Evolutionary conservation across 2,329 filamentous ascomycete genomes (phyloP), one percentile per base, ranked within the genome.

Genomic region (Intubia oerlemansii): DNA sequence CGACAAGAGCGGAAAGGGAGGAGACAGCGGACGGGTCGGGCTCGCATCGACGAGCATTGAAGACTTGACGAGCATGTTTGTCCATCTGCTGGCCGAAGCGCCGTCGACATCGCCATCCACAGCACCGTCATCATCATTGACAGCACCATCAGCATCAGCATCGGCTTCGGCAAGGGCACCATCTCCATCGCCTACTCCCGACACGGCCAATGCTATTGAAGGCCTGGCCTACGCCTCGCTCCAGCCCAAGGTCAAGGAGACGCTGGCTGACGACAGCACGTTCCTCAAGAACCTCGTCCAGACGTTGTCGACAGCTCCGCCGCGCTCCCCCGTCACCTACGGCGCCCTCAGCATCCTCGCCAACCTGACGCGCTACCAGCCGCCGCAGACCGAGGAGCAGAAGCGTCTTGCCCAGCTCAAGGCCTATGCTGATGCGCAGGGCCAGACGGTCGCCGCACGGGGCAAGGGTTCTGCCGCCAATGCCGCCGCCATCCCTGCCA

Each of bases 321-420:
- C 66, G 9, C 68, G 71, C 37, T 75, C 76, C 2, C 71, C 77
- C 10, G 56, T 77, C 15, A 73, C 82, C 0, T 93, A 91, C 44
- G 85, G 85, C 27, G 77, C 71, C 12, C 58, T 98, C 23, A 91
- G 77, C 44, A 76, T 93, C 31, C 64, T 95, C 38, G 59, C 69
- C 31, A 93, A 95, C 44, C 55, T 98, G 29, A 91, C 81, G 10
- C 61, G 66, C 17, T 95, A 91, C 45, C 62, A 67, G 23, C 82
- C 82, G 6, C 57, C 58, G 7, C 58, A 84, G 23, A 74, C 80
- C 0, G 85, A 93, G 37, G 88, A 98, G 49, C 76, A 93, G 42
- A 88, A 85, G 53, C 81, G 79, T 43, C 80, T 98, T 54, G 66
- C 66, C 5, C 79, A 98, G 46, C 63, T 98, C 25, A 93, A 91